Conservation (phyloP, 371 early-diverging fungal species). For the Rhizopus delemar region DNA sequence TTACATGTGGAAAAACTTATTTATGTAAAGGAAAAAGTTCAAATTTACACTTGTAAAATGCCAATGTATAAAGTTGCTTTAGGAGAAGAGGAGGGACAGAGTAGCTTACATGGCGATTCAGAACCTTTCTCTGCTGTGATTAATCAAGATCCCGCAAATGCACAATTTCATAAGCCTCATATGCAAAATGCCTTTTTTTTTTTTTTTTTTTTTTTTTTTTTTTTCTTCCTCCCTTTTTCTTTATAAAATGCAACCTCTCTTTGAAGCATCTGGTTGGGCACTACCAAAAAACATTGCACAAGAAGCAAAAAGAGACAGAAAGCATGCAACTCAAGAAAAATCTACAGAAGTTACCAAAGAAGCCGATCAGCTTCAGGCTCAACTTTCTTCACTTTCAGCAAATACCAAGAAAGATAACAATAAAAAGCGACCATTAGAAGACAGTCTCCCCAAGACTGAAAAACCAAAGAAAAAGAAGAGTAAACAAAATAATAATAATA, state of each 20-base stretch:
- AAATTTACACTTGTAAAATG: too few relatives aligned
- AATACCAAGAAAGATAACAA: constrained; percentile 11
- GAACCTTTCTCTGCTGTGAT: too few relatives aligned
- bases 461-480: constrained; percentile 13
- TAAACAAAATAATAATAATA: constrained; percentile 9
- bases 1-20: too few relatives aligned
- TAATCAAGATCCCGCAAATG: too few relatives aligned
- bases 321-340: constrained; percentile 5
- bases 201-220: background rate
- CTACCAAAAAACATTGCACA: constrained; percentile 34
- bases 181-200: constrained; percentile 4
- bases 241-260: constrained; percentile 33
- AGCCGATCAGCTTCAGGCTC: constrained; percentile 37
- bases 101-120: too few relatives aligned
- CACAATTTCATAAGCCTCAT: too few relatives aligned
- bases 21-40: too few relatives aligned
- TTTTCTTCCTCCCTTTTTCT: constrained; percentile 2
- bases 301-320: constrained; percentile 14
- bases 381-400: constrained; percentile 22
- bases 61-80: too few relatives aligned
- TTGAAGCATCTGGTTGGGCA: constrained; percentile 45
- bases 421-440: constrained; percentile 24
- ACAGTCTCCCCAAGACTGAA: background rate
- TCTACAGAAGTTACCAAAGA: constrained; percentile 25
- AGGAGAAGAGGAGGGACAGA: too few relatives aligned